phyloP scores from a whole-genome alignment of 2,329 filamentous ascomycete genomes.

The Nemania diffusa region DNA sequence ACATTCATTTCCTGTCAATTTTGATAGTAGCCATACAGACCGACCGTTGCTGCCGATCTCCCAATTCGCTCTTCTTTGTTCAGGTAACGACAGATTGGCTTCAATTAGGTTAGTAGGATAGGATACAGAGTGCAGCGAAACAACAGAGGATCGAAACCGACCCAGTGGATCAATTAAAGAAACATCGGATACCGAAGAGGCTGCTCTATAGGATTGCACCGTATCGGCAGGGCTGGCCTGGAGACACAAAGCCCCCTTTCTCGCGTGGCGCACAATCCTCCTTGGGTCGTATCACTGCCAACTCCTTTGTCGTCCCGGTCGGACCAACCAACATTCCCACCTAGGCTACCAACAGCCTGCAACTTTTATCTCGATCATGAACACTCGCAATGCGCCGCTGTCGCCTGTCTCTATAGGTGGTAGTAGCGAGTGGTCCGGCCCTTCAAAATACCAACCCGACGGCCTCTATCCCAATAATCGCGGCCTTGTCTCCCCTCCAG shows the following conservation, averaged over 20 bases:
- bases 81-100: slow-evolving; percentile 3
- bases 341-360: slow-evolving; percentile 25
- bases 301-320: slow-evolving; percentile 40
- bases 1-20: slow-evolving; percentile 16
- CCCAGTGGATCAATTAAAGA: slow-evolving; percentile 11
- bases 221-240: slow-evolving; percentile 29
- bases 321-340: slow-evolving; percentile 34
- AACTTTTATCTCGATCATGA: slow-evolving; percentile 64
- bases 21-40: not conserved
- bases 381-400: slow-evolving; percentile 77
- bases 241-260: slow-evolving; percentile 32
- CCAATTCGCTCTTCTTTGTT: slow-evolving; percentile 12
- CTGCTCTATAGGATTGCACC: slow-evolving; percentile 18
- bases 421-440: slow-evolving; percentile 83
- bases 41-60: slow-evolving; percentile 1
- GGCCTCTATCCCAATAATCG: slow-evolving; percentile 64
- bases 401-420: slow-evolving; percentile 85
- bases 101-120: not conserved
- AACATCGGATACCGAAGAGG: slow-evolving; percentile 26
- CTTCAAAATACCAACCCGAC: slow-evolving; percentile 73
- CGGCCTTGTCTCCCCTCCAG: slow-evolving; percentile 74
- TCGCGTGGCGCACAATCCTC: slow-evolving; percentile 35
- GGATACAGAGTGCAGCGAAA: not conserved
- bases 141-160: slow-evolving; percentile 12
- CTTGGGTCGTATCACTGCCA: slow-evolving; percentile 27